These are phyloP conservation scores for Vitis amurensis DNA, from an alignment of 164 flowering plant species.

Conservation along the genomic window DNA sequence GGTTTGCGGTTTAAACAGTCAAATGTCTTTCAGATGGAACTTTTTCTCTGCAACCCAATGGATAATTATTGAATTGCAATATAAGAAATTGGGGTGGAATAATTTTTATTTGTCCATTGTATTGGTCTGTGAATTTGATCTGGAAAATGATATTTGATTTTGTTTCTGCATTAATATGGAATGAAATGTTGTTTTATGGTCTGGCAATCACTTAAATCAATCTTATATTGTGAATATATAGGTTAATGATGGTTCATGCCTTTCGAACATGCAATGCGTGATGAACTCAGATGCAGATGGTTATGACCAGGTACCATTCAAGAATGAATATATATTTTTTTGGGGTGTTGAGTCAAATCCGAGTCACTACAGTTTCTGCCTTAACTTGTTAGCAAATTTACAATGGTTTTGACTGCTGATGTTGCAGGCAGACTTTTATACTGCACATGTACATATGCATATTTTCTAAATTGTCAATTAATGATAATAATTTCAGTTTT, in stretches of 20 bases:
- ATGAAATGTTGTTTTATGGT: not conserved
- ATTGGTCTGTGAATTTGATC: not conserved
- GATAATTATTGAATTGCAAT: not conserved
- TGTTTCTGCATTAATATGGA: not conserved
- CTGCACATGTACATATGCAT: too few species aligned
- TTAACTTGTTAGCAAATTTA: not conserved
- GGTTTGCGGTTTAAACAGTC: too few species aligned
- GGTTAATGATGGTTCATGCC: constrained; percentile 98
- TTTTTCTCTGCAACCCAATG: not conserved
- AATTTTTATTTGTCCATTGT: not conserved
- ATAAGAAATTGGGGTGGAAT: not conserved
- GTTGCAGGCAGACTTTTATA: not conserved
- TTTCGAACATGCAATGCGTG: constrained; percentile 98
- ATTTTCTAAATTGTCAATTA: too few species aligned
- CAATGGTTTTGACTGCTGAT: not conserved
- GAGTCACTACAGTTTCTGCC: not conserved
- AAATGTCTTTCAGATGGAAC: too few species aligned
- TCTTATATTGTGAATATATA: constrained; percentile 14
- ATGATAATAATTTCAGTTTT: too few species aligned
- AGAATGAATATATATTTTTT: not conserved
- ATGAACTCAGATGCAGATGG: constrained; percentile 80
- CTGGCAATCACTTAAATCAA: not conserved
- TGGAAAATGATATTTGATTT: not conserved
- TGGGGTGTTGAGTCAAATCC: too few species aligned
- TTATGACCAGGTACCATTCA: constrained; percentile 74